phyloP scores from a whole-genome alignment of 441 rosid species.

The Gossypium aridum region DNA sequence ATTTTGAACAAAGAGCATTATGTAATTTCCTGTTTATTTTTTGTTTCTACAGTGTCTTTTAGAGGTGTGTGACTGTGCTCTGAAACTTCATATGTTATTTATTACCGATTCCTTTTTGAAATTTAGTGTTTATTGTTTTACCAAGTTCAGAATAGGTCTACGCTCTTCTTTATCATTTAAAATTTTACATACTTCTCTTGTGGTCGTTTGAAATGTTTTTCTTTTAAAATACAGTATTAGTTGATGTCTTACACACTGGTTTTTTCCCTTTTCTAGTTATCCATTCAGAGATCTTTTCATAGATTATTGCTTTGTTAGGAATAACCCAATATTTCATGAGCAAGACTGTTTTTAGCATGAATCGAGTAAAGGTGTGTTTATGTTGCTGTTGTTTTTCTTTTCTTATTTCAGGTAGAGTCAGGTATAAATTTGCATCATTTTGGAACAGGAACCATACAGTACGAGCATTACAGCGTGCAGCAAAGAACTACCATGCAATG shows the following conservation, averaged over 20 bases:
- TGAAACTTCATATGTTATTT: too few relatives aligned
- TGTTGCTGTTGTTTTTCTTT: slow-evolving; percentile 22
- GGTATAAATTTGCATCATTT: slow-evolving; percentile 99
- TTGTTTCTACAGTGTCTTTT: too few relatives aligned
- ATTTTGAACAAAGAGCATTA: not conserved
- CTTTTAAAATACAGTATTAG: not conserved
- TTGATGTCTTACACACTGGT: not conserved
- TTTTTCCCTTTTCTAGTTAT: not conserved
- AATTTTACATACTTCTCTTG: not conserved
- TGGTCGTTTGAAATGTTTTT: not conserved
- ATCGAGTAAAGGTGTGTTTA: slow-evolving; percentile 15
- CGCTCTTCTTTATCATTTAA: not conserved
- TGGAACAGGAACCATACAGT: slow-evolving; percentile 97
- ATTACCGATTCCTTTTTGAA: too few relatives aligned
- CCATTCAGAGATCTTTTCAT: not conserved
- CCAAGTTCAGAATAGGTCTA: too few relatives aligned
- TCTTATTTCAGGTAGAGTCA: slow-evolving; percentile 84
- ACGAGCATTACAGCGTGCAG: slow-evolving; percentile 75
- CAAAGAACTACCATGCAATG: slow-evolving; percentile 61
- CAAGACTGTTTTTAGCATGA: slow-evolving; percentile 9
- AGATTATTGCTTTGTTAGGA: not conserved
- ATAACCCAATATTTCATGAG: not conserved
- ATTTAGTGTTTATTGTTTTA: too few relatives aligned
- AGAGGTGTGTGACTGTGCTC: too few relatives aligned
- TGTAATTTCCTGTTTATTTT: not conserved